Base-by-base conservation (phyloP, 2,329 filamentous ascomycete genomes). In the Apiospora saccharicola region DNA sequence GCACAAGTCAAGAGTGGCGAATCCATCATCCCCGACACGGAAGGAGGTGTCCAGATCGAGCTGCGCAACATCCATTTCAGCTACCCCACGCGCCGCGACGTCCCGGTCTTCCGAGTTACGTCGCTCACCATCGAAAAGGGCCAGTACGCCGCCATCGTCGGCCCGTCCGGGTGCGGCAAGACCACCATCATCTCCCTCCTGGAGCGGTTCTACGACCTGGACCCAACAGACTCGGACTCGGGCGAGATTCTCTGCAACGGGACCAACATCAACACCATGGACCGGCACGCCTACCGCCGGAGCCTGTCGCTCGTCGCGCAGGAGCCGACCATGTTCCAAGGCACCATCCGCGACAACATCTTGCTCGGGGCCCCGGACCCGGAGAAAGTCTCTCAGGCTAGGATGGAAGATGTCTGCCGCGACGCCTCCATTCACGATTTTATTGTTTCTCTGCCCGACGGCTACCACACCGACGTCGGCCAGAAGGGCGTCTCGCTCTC, bases 241-340 rank as follows among this genome's bases (percentile, higher is more conserved):
- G 90, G 90, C 0, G 77, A 75, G 1, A 86, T 91, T 43, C 82
- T 90, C 0, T 87, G 90, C 79, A 90, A 93, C 77, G 88, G 85
- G 1, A 79, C 93, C 69, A 88, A 90, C 68, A 84, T 41, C 37
- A 41, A 41, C 37, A 41, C 37, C 37, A 5, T 41, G 37, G 37
- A 41, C 37, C 37, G 91, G 0, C 85, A 85, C 71, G 81, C 86
- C 24, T 93, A 93, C 77, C 88, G 92, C 51, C 85, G 86, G 71
- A 81, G 88, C 26, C 84, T 94, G 19, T 91, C 91, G 0, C 86
- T 94, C 0, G 92, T 94, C 0, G 89, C 91, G 1, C 92, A 94
- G 79, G 92, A 94, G 78, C 87, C 92, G 5, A 90, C 90, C 0
- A 84, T 94, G 0, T 94, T 93, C 76, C 89, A 90, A 78, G 90